Percentiles rank a stretch among this genome's conserved stretches.
Conservation (phyloP, 352 stramenopile species). For the Globisporangium carolinianum region DNA sequence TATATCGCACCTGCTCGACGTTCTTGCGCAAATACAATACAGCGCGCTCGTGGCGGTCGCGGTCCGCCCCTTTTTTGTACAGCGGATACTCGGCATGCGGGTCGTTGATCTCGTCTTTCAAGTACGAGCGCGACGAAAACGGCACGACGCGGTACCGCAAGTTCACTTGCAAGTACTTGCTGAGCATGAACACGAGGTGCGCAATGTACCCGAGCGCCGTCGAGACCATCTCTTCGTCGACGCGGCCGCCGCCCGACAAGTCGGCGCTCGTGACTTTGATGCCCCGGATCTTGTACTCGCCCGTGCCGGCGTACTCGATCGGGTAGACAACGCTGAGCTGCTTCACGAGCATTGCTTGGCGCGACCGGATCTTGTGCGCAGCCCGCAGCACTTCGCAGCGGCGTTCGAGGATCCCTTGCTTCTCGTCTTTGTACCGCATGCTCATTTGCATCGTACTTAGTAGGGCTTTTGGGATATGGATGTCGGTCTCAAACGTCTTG, state of each 20-base stretch:
- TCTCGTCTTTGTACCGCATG: slow-evolving; percentile 78
- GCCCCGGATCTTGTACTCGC: slow-evolving; percentile 76
- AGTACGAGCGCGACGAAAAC: slow-evolving; percentile 72
- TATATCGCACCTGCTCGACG: slow-evolving; percentile 63
- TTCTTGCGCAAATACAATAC: slow-evolving; percentile 75
- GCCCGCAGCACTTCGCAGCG: slow-evolving; percentile 69
- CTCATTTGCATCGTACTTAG: slow-evolving; percentile 77
- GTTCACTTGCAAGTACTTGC: slow-evolving; percentile 85
- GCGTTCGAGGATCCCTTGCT: slow-evolving; percentile 66
- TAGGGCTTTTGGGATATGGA: slow-evolving; percentile 74
- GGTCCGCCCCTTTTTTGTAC: slow-evolving; percentile 74
- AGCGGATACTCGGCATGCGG: slow-evolving; percentile 72
- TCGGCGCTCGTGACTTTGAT: slow-evolving; percentile 75
- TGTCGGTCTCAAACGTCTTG: slow-evolving; percentile 71
- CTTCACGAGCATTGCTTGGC: slow-evolving; percentile 73
- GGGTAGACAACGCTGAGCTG: slow-evolving; percentile 73
- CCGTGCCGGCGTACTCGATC: slow-evolving; percentile 75
- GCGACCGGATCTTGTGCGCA: slow-evolving; percentile 76
- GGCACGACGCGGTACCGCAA: slow-evolving; percentile 75
- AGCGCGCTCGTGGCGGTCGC: slow-evolving; percentile 69
- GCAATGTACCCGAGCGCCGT: slow-evolving; percentile 81
- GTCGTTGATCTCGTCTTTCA: slow-evolving; percentile 86
- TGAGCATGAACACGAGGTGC: slow-evolving; percentile 86
- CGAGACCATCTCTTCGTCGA: slow-evolving; percentile 78
- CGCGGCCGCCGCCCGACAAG: slow-evolving; percentile 38